phyloP scores from a whole-genome alignment of 768 basidiomycete species.

The Xanthoconium purpureum region DNA sequence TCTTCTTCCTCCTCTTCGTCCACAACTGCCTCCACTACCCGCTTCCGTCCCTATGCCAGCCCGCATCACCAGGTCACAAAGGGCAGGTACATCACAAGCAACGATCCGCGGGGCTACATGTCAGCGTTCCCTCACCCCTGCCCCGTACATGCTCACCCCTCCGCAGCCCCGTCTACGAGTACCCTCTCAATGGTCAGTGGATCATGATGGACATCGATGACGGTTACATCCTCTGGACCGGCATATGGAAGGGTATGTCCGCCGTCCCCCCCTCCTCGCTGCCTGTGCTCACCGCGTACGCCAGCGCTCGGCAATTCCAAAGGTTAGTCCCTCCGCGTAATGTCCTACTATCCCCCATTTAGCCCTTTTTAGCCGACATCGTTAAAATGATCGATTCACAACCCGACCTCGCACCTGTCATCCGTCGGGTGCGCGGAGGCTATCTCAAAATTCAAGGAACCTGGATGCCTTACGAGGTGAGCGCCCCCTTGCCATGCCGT shows the following conservation, averaged over 20 bases:
- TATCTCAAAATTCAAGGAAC: slow-evolving; percentile 92
- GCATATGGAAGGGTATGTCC: slow-evolving; percentile 84
- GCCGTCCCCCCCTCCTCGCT: not conserved
- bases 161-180: slow-evolving; percentile 78
- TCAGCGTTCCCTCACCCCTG: slow-evolving; percentile 35
- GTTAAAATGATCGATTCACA: slow-evolving; percentile 92
- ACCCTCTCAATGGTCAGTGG: slow-evolving; percentile 86
- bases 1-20: slow-evolving; percentile 34
- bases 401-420: slow-evolving; percentile 77
- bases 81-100: slow-evolving; percentile 85
- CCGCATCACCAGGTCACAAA: slow-evolving; percentile 79
- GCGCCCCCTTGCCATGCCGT: slow-evolving; percentile 23
- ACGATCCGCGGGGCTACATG: slow-evolving; percentile 89
- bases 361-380: slow-evolving; percentile 66
- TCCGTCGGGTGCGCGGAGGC: slow-evolving; percentile 81
- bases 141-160: slow-evolving; percentile 1
- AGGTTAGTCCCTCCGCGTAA: slow-evolving; percentile 43
- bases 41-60: slow-evolving; percentile 69
- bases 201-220: slow-evolving; percentile 97
- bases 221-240: slow-evolving; percentile 89
- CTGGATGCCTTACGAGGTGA: slow-evolving; percentile 89
- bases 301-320: slow-evolving; percentile 85
- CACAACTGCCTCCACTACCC: slow-evolving; percentile 30
- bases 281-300: slow-evolving; percentile 10
- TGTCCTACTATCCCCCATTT: slow-evolving; percentile 8